These are phyloP conservation scores for Paraphysoderma sedebokerense DNA, from an alignment of 371 early-diverging fungal genomes.

Conservation along the genomic window DNA sequence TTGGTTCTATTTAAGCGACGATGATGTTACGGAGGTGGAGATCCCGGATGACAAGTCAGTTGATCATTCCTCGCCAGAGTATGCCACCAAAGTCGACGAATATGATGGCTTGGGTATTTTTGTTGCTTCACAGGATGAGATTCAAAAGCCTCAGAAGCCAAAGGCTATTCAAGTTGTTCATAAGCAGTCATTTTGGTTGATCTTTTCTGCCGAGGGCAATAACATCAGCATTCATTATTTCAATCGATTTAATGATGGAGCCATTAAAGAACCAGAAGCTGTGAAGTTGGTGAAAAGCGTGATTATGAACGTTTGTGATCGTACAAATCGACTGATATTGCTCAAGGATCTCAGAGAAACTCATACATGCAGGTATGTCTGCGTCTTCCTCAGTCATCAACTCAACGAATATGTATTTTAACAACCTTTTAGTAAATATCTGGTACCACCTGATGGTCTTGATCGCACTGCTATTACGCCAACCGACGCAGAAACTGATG, in stretches of 20 bases:
- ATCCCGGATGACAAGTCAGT: no score
- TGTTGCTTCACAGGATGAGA: no score
- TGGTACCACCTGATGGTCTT: conserved; percentile 29
- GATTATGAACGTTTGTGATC: conserved; percentile 35
- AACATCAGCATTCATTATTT: no score
- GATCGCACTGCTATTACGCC: conserved; percentile 12
- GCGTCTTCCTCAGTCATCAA: no score
- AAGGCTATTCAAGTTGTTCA: conserved; percentile 5
- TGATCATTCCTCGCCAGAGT: no score
- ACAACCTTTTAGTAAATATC: conserved; percentile 42
- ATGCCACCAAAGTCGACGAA: no score
- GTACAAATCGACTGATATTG: conserved; percentile 46
- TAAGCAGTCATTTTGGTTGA: no score
- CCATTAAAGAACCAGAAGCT: conserved; percentile 33
- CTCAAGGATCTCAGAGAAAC: conserved; percentile 43
- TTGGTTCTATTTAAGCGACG: conserved; percentile 40
- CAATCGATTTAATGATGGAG: no score
- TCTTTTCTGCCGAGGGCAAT: no score
- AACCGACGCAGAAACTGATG: conserved; percentile 26
- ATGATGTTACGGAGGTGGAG: conserved; percentile 12
- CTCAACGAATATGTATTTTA: background rate
- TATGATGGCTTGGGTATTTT: no score
- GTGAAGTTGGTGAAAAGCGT: conserved; percentile 34
- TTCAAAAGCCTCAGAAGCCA: background rate
- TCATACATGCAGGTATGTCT: conserved; percentile 46